phyloP scores from a whole-genome alignment of 2,329 filamentous ascomycete genomes.

The Coccinonectria pachysandricola region DNA sequence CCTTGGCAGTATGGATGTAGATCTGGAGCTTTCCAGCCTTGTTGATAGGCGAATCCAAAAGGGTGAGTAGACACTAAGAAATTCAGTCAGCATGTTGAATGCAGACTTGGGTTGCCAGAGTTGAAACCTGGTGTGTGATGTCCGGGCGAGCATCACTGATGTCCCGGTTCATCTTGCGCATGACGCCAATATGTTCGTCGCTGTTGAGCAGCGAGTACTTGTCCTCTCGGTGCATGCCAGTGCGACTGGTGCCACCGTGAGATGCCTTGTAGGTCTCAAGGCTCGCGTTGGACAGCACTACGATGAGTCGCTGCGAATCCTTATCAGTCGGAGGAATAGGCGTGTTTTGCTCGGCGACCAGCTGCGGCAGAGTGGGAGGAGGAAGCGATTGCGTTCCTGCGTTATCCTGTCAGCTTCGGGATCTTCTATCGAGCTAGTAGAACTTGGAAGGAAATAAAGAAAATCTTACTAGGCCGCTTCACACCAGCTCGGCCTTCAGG shows the following conservation, averaged over 20 bases:
- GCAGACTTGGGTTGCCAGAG: slow-evolving; percentile 21
- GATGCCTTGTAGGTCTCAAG: slow-evolving; percentile 95
- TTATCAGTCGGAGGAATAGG: slow-evolving; percentile 82
- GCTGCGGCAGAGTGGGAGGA: slow-evolving; percentile 77
- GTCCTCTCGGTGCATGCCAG: slow-evolving; percentile 64
- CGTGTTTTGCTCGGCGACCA: slow-evolving; percentile 85
- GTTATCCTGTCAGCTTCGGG: slow-evolving; percentile 13
- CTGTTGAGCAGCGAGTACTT: slow-evolving; percentile 98
- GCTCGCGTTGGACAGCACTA: slow-evolving; percentile 93
- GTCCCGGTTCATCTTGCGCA: slow-evolving; percentile 99
- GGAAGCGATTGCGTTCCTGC: slow-evolving; percentile 89
- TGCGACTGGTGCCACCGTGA: slow-evolving; percentile 56
- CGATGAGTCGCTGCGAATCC: slow-evolving; percentile 82
- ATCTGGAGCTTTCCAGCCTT: slow-evolving; percentile 97
- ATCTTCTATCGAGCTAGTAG: slow-evolving; percentile 1
- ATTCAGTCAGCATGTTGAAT: slow-evolving; percentile 35
- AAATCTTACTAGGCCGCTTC: slow-evolving; percentile 33
- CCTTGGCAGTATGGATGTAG: slow-evolving; percentile 96
- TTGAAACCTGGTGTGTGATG: slow-evolving; percentile 88
- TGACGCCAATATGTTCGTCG: slow-evolving; percentile 96
- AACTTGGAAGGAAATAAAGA: slow-evolving; percentile 1
- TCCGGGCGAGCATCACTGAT: slow-evolving; percentile 96
- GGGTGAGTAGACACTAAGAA: slow-evolving; percentile 80
- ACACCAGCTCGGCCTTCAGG: slow-evolving; percentile 31
- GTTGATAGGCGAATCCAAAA: slow-evolving; percentile 96